Conservation (phyloP, 306 rosid genomes). For the Prunus dulcis region DNA sequence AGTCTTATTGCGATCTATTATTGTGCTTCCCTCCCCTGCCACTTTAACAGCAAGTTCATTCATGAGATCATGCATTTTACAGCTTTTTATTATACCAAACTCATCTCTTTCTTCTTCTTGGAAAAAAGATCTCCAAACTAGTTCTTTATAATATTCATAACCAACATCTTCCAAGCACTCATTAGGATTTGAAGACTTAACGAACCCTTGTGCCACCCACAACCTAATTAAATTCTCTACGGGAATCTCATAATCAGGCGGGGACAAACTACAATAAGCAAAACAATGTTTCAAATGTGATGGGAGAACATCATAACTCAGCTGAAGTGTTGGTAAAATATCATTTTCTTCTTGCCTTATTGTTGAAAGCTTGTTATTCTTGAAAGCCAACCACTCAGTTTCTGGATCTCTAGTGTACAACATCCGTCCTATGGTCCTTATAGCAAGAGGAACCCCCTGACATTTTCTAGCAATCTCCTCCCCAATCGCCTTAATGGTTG, state of each 20-base stretch:
- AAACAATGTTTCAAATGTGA: conserved; percentile 10
- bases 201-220: not conserved
- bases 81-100: too few species aligned
- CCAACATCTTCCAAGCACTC: not conserved
- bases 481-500: conserved; percentile 9
- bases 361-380: not conserved
- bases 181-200: not conserved
- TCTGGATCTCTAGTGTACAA: not conserved
- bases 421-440: not conserved
- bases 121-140: conserved; percentile 34
- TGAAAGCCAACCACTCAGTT: not conserved
- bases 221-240: not conserved
- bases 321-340: not conserved
- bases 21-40: too few species aligned
- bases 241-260: not conserved
- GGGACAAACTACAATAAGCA: not conserved
- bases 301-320: not conserved
- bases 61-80: too few species aligned
- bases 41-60: too few species aligned
- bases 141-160: conserved; percentile 29
- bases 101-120: conserved; percentile 13
- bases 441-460: not conserved
- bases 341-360: not conserved
- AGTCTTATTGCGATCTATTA: too few species aligned
- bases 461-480: conserved; percentile 25